phyloP scores from a whole-genome alignment of 805 yeast genomes.

The Saturnispora quitensis region DNA sequence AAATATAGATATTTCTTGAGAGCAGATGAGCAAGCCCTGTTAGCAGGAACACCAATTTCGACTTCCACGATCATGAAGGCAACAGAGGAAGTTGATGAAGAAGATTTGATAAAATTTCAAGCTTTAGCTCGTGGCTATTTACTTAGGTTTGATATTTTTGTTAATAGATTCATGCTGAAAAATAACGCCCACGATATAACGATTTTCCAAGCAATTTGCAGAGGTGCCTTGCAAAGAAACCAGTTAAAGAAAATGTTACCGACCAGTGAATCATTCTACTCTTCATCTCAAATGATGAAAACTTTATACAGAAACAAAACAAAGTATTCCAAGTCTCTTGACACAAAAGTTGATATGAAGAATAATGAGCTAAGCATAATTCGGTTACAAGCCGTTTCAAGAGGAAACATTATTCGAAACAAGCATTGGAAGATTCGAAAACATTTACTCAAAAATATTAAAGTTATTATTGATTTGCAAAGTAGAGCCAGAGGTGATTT shows the following conservation, averaged over 20 bases:
- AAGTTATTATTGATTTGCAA: conserved; percentile 30
- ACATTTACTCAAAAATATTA: conserved; percentile 16
- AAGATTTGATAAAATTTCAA: conserved; percentile 40
- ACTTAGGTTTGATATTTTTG: conserved; percentile 53
- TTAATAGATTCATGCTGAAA: conserved; percentile 50
- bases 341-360: conserved; percentile 13
- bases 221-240: conserved; percentile 33
- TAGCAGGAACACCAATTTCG: conserved; percentile 5
- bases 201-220: conserved; percentile 38
- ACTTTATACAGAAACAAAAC: conserved; percentile 28
- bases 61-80: not conserved
- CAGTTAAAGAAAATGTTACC: not conserved
- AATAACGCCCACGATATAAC: conserved; percentile 45
- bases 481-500: conserved; percentile 34
- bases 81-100: conserved; percentile 3
- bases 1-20: conserved; percentile 14
- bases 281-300: conserved; percentile 30
- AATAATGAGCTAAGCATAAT: conserved; percentile 19
- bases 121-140: conserved; percentile 63
- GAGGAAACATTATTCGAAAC: conserved; percentile 25
- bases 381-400: conserved; percentile 28
- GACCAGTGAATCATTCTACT: conserved; percentile 3
- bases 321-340: conserved; percentile 15
- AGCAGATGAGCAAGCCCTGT: conserved; percentile 17
- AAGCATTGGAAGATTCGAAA: conserved; percentile 14